These are phyloP conservation scores for Emergomyces africanus DNA, from an alignment of 2,329 filamentous ascomycete species.

Conservation along the genomic window DNA sequence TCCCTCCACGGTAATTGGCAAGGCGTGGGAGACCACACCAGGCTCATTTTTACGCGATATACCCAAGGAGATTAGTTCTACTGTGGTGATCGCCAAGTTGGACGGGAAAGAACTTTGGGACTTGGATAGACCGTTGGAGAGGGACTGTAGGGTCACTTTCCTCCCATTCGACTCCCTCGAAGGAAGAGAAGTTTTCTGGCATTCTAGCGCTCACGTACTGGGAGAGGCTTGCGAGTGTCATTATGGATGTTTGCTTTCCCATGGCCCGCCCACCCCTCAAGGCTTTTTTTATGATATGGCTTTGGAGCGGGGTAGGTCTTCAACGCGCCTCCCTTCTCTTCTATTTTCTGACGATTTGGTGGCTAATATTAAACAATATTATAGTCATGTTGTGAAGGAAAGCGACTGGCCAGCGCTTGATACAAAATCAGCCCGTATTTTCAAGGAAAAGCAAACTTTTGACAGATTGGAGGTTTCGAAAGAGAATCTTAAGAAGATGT, in stretches of 20 bases:
- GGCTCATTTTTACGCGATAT: slow-evolving; percentile 65
- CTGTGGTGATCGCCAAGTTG: slow-evolving; percentile 70
- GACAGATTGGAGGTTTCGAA: slow-evolving; percentile 82
- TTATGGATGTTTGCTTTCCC: slow-evolving; percentile 84
- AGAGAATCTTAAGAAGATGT: slow-evolving; percentile 88
- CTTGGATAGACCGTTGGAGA: slow-evolving; percentile 77
- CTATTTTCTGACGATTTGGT: background rate
- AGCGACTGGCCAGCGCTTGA: slow-evolving; percentile 78
- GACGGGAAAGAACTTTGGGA: slow-evolving; percentile 81
- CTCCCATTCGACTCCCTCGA: slow-evolving; percentile 64
- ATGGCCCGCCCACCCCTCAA: slow-evolving; percentile 80
- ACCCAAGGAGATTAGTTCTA: slow-evolving; percentile 72
- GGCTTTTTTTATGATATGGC: slow-evolving; percentile 99
- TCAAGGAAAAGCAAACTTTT: slow-evolving; percentile 95
- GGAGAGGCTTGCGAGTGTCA: slow-evolving; percentile 85
- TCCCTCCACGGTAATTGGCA: slow-evolving; percentile 42
- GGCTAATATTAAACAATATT: slow-evolving; percentile 10
- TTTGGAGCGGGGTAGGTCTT: slow-evolving; percentile 45
- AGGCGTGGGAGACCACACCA: slow-evolving; percentile 85
- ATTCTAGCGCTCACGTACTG: slow-evolving; percentile 90
- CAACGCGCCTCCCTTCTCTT: background rate
- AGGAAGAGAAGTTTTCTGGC: slow-evolving; percentile 96
- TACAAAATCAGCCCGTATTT: slow-evolving; percentile 64
- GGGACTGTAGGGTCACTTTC: slow-evolving; percentile 71
- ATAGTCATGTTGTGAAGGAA: slow-evolving; percentile 52